Conservation (phyloP, 306 rosid species). For the Abrus pulchellus region DNA sequence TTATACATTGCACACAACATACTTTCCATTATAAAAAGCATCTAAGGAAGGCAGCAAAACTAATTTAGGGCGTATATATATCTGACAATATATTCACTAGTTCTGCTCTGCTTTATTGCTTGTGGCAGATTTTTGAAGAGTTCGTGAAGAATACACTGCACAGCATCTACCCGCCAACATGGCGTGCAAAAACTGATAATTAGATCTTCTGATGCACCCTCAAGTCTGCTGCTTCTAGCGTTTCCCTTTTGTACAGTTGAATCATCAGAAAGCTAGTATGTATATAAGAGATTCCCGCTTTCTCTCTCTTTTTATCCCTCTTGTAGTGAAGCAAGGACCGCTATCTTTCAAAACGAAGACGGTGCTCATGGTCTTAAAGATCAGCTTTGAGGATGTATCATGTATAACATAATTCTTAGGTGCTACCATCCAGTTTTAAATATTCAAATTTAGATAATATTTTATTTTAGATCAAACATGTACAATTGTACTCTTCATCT, state of each 20-base stretch:
- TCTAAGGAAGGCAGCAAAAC: neutral
- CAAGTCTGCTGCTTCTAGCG: conserved; percentile 8
- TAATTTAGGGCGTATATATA: neutral
- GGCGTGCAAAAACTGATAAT: neutral
- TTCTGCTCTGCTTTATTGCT: neutral
- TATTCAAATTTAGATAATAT: neutral
- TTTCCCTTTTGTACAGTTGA: conserved; percentile 32
- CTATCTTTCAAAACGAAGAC: neutral
- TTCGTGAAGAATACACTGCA: neutral
- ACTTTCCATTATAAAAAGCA: neutral
- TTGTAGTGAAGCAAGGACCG: neutral
- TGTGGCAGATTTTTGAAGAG: conserved; percentile 52
- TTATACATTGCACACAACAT: neutral
- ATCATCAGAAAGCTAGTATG: neutral
- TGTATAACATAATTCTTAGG: neutral
- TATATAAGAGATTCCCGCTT: neutral
- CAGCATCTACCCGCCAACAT: neutral
- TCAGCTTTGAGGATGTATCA: neutral
- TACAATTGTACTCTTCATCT: no score
- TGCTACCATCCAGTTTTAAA: no score
- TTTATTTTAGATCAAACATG: no score
- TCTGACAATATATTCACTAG: conserved; percentile 5
- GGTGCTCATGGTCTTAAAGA: neutral
- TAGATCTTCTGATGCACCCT: conserved; percentile 4
- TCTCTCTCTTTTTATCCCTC: neutral